phyloP scores from a whole-genome alignment of 2,329 filamentous ascomycete genomes.

The Cladophialophora exuberans region DNA sequence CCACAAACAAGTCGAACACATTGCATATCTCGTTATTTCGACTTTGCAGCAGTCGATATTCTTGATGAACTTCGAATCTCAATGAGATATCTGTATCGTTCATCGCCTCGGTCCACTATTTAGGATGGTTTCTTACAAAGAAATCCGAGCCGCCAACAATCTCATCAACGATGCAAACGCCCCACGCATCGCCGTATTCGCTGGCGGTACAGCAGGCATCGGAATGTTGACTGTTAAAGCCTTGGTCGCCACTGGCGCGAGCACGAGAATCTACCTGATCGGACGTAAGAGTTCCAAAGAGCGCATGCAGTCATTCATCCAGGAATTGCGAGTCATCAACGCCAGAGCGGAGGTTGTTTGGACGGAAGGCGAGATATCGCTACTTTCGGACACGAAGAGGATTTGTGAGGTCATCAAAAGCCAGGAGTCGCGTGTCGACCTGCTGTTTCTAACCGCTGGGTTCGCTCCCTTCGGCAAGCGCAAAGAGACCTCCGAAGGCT shows the following conservation, averaged over 20 bases:
- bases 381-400: slow-evolving; percentile 48
- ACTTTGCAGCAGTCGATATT: neutral
- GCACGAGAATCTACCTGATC: slow-evolving; percentile 48
- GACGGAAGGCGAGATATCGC: slow-evolving; percentile 49
- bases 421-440: slow-evolving; percentile 45
- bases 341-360: slow-evolving; percentile 48
- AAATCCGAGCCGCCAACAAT: slow-evolving; percentile 46
- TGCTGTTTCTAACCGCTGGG: slow-evolving; percentile 51
- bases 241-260: slow-evolving; percentile 41
- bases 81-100: too few relatives aligned
- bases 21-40: too few relatives aligned
- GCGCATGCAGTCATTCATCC: slow-evolving; percentile 39
- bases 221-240: slow-evolving; percentile 46
- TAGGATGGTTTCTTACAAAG: slow-evolving; percentile 42
- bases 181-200: slow-evolving; percentile 48
- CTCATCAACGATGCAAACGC: slow-evolving; percentile 43
- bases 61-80: too few relatives aligned
- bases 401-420: slow-evolving; percentile 45
- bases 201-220: slow-evolving; percentile 53
- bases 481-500: slow-evolving; percentile 46
- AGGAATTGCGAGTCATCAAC: slow-evolving; percentile 43
- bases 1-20: too few relatives aligned
- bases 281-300: slow-evolving; percentile 46
- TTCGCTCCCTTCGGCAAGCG: slow-evolving; percentile 48
- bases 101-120: too few relatives aligned